Evolutionary conservation across 2,329 filamentous ascomycete genomes (phyloP).

Genomic region (Pseudogymnoascus sp.): DNA sequence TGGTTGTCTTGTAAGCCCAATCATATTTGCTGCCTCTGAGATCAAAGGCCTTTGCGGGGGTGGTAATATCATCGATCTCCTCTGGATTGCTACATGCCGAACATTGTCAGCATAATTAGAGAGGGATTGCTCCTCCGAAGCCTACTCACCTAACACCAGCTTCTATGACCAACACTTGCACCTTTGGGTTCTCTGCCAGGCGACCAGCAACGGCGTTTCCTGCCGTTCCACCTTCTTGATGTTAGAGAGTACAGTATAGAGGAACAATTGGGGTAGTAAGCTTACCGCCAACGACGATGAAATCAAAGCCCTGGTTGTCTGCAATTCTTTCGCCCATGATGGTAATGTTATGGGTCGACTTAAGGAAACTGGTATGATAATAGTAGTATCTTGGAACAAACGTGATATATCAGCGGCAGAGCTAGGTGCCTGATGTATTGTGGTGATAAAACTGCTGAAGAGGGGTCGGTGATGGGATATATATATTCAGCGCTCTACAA

Average conservation of each 20-base stretch:
- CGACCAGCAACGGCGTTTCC: slow-evolving; percentile 44
- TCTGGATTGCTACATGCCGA: slow-evolving; percentile 34
- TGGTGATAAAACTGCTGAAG: not conserved
- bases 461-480: not conserved
- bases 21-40: slow-evolving; percentile 51
- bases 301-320: slow-evolving; percentile 20
- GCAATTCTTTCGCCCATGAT: not conserved
- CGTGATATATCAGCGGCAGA: not conserved
- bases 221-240: slow-evolving; percentile 35
- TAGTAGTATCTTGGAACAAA: not conserved
- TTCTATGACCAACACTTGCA: slow-evolving; percentile 42
- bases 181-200: slow-evolving; percentile 44
- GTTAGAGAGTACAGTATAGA: not conserved
- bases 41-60: slow-evolving; percentile 46
- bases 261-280: not conserved
- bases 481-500: not conserved
- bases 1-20: slow-evolving; percentile 55
- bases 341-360: not conserved
- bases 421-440: not conserved
- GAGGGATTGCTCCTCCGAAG: slow-evolving; percentile 50
- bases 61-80: slow-evolving; percentile 45
- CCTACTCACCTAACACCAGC: slow-evolving; percentile 31
- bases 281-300: slow-evolving; percentile 26
- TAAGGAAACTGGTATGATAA: not conserved
- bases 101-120: slow-evolving; percentile 22